A percentile compares a stretch with the other conserved stretches of the same genome.
Conservation (phyloP, 371 early-diverging fungal genomes). For the Rhizopus delemar region DNA sequence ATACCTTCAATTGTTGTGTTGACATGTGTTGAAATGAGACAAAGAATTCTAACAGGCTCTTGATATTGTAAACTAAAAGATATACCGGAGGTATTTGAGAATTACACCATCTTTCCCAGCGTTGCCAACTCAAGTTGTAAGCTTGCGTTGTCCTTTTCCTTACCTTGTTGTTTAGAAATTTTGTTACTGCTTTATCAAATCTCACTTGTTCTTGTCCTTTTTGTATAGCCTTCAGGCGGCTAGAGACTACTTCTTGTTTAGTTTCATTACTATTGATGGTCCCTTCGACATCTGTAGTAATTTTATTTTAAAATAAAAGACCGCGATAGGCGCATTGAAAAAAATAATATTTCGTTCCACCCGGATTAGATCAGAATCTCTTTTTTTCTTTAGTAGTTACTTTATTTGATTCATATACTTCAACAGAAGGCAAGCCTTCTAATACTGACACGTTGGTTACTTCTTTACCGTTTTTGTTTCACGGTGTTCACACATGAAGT, state of each 20-base stretch:
- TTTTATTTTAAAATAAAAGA: background rate
- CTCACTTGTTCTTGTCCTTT: no score
- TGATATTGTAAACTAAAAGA: background rate
- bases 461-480: no score
- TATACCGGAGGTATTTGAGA: background rate
- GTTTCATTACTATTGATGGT: background rate
- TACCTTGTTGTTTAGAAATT: no score
- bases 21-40: background rate
- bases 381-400: no score
- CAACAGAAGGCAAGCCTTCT: no score
- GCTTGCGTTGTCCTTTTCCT: background rate
- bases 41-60: background rate
- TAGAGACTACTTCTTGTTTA: background rate
- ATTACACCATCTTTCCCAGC: constrained; percentile 5
- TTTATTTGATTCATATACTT: no score
- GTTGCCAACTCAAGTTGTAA: constrained; percentile 9
- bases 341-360: no score
- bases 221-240: background rate
- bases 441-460: no score
- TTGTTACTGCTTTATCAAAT: no score
- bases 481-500: no score
- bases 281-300: background rate
- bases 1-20: background rate
- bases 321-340: no score
- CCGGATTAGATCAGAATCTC: no score